Conservation (phyloP, 495 filamentous ascomycete genomes). For the Hypoxylon rickii region DNA sequence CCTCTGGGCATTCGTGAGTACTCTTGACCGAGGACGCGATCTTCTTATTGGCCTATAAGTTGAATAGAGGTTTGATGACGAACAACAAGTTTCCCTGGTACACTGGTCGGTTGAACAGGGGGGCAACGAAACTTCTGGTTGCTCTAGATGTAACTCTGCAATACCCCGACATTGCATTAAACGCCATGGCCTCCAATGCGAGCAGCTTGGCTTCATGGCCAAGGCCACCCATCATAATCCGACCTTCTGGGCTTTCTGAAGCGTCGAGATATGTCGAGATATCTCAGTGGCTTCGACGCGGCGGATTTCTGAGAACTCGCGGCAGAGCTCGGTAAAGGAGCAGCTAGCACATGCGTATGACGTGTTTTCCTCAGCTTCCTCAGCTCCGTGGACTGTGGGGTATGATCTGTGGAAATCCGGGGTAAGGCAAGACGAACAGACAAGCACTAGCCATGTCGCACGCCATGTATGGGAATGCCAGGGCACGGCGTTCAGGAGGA, state of each 20-base stretch:
- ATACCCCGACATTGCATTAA: slow-evolving; percentile 20
- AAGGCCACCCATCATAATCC: too few relatives aligned
- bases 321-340: background rate
- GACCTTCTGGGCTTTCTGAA: too few relatives aligned
- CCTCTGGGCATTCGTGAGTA: too few relatives aligned
- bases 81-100: background rate
- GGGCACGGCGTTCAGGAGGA: slow-evolving; percentile 9
- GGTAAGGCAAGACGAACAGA: slow-evolving; percentile 18
- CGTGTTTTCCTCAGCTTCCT: slow-evolving; percentile 20
- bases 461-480: background rate
- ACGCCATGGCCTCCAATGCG: too few relatives aligned
- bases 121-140: too few relatives aligned
- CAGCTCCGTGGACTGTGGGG: slow-evolving; percentile 28
- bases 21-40: too few relatives aligned
- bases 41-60: too few relatives aligned
- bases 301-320: background rate
- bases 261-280: too few relatives aligned
- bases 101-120: too few relatives aligned
- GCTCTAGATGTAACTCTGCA: slow-evolving; percentile 27
- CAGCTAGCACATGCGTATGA: background rate
- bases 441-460: slow-evolving; percentile 12
- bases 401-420: slow-evolving; percentile 26
- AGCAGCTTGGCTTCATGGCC: too few relatives aligned
- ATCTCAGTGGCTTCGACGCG: too few relatives aligned
- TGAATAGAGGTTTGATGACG: too few relatives aligned